These are phyloP conservation scores for Parathielavia hyrcaniae DNA, from an alignment of 495 filamentous ascomycete genomes.

Conservation along the genomic window DNA sequence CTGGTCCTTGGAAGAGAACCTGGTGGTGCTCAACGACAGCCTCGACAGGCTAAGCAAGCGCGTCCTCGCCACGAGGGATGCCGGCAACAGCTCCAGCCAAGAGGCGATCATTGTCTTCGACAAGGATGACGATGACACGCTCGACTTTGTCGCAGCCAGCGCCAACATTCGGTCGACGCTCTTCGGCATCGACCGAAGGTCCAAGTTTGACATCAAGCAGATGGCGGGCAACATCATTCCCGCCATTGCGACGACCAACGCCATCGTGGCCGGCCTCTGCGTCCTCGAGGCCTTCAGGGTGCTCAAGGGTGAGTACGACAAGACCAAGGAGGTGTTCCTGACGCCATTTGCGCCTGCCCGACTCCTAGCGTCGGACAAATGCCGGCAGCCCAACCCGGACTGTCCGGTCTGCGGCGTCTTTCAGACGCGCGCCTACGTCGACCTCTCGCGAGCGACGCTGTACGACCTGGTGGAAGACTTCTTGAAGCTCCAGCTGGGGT, in stretches of 20 bases:
- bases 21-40: slow-evolving; percentile 80
- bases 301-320: slow-evolving; percentile 61
- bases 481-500: slow-evolving; percentile 63
- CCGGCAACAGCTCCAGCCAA: slow-evolving; percentile 38
- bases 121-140: slow-evolving; percentile 92
- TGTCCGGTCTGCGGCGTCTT: slow-evolving; percentile 78
- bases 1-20: slow-evolving; percentile 80
- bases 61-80: slow-evolving; percentile 52
- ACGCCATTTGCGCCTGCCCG: slow-evolving; percentile 72
- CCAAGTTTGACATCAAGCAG: slow-evolving; percentile 95
- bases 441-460: slow-evolving; percentile 69
- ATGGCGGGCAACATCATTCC: slow-evolving; percentile 99
- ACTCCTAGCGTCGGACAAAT: slow-evolving; percentile 64
- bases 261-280: slow-evolving; percentile 88
- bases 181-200: slow-evolving; percentile 81
- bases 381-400: slow-evolving; percentile 66
- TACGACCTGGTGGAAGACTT: slow-evolving; percentile 73
- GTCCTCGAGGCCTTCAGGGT: slow-evolving; percentile 93
- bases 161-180: slow-evolving; percentile 80
- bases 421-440: slow-evolving; percentile 58
- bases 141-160: slow-evolving; percentile 88
- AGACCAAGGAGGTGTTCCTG: slow-evolving; percentile 68
- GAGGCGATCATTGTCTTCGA: slow-evolving; percentile 76
- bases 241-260: slow-evolving; percentile 96
- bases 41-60: slow-evolving; percentile 69